These are phyloP conservation scores for Atkinsonella texensis DNA, from an alignment of 2,329 filamentous ascomycete genomes.

Conservation along the genomic window DNA sequence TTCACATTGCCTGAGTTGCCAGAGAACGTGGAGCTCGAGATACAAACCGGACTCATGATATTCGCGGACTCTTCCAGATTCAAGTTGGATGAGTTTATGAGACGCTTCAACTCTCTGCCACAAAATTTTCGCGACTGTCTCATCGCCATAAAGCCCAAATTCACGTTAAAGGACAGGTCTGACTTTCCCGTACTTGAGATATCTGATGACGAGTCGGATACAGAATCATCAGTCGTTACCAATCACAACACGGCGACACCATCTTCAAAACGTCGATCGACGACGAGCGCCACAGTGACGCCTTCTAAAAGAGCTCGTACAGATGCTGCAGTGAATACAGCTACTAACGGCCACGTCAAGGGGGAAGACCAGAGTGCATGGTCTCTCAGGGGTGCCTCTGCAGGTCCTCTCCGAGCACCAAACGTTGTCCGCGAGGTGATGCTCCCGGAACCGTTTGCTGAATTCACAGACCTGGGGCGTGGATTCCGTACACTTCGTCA, in stretches of 20 bases:
- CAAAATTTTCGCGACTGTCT: conserved; percentile 38
- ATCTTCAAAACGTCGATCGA: conserved; percentile 17
- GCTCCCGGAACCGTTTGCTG: conserved; percentile 25
- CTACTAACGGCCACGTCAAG: conserved; percentile 21
- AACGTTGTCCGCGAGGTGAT: conserved; percentile 3
- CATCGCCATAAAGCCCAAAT: conserved; percentile 33
- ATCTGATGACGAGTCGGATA: conserved; percentile 26
- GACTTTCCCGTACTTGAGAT: conserved; percentile 26
- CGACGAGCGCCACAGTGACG: conserved; percentile 14
- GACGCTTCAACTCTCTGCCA: conserved; percentile 33
- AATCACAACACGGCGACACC: conserved; percentile 13
- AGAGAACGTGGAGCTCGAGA: conserved; percentile 51
- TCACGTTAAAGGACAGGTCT: conserved; percentile 27
- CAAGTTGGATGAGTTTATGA: conserved; percentile 34
- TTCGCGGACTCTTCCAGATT: conserved; percentile 45
- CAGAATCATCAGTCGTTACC: conserved; percentile 14
- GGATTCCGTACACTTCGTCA: conserved; percentile 33
- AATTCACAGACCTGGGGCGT: conserved; percentile 26
- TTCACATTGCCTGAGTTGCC: conserved; percentile 53
- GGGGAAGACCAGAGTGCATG: conserved; percentile 23
- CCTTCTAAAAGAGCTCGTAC: conserved; percentile 23
- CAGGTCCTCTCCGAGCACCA: conserved; percentile 7
- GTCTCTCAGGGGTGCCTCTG: background rate
- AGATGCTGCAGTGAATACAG: conserved; percentile 8
- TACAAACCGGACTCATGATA: conserved; percentile 45